Conservation (phyloP, 176 grass and related monocot species). For the Eremochloa ophiuroides region DNA sequence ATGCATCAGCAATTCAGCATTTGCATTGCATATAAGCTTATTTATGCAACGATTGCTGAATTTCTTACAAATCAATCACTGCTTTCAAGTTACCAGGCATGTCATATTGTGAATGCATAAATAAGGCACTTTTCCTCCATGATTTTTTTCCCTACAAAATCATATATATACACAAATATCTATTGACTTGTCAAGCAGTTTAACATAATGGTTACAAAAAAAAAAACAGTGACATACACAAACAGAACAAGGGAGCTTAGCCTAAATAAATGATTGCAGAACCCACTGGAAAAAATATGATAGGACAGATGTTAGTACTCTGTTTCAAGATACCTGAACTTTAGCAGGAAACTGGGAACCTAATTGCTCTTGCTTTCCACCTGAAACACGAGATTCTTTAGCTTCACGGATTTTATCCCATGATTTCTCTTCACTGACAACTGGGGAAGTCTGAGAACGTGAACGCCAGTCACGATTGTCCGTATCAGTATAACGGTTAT, state of each 20-base stretch:
- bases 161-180: background rate
- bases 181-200: background rate
- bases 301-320: conserved; percentile 16
- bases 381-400: conserved; percentile 32
- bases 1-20: background rate
- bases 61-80: background rate
- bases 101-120: background rate
- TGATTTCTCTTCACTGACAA: conserved; percentile 49
- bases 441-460: conserved; percentile 34
- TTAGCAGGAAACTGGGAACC: conserved; percentile 39
- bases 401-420: conserved; percentile 59
- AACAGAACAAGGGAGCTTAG: conserved; percentile 2
- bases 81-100: background rate
- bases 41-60: background rate
- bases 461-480: conserved; percentile 67
- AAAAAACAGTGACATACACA: background rate
- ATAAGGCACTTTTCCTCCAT: background rate
- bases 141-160: background rate
- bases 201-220: background rate
- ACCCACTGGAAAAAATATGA: background rate
- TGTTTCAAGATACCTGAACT: conserved; percentile 31
- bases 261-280: conserved; percentile 2
- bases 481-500: conserved; percentile 46
- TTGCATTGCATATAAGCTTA: background rate
- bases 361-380: conserved; percentile 43